Base-by-base conservation (phyloP, 2,329 filamentous ascomycete genomes). In the Graphilbum sp. region DNA sequence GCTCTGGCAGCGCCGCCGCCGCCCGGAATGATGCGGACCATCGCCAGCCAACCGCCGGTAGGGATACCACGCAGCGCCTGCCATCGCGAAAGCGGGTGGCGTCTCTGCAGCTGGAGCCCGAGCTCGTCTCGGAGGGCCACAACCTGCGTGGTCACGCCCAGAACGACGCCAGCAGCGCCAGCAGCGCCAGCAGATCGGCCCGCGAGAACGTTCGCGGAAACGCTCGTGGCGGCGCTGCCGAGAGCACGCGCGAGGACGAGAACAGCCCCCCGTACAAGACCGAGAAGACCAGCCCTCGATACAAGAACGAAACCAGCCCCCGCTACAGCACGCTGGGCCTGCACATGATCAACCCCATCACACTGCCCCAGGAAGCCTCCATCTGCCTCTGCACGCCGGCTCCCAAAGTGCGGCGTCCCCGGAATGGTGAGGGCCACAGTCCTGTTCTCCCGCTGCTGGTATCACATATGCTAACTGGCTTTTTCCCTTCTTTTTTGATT, bases 351-450 rank as follows among this genome's bases (percentile, higher is more conserved):
- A 31, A 37, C 7, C n/a, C 38, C 7, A 25, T 19, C 21, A 25
- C 27, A 10, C 15, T 31, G 3, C 15, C 32, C 0, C 33, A 40
- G 29, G 45, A 57, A 37, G 65, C 69, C 34, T 50, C 62, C 34
- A 65, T 72, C 25, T 75, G 70, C 52, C 58, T 73, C 43, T 75
- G 70, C 48, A 63, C 66, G 12, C 66, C 67, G 33, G 61, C 63
- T 16, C 68, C 68, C 5, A 74, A 72, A 50, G 65, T 74, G 34
- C 70, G 69, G 3, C 60, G 70, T 40, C 70, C 70, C 39, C 60
- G 69, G 34, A 75, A 75, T 50, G 69, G 70, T 75, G 57, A 57
- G 69, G 6, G 30, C 59, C 9, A n/a, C n/a, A n/a, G n/a, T n/a
- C n/a, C n/a, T n/a, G n/a, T n/a, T n/a, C n/a, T n/a, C n/a, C n/a